Evolutionary conservation across 768 basidiomycete genomes (phyloP).

Genomic region (Tulasnella sp.): DNA sequence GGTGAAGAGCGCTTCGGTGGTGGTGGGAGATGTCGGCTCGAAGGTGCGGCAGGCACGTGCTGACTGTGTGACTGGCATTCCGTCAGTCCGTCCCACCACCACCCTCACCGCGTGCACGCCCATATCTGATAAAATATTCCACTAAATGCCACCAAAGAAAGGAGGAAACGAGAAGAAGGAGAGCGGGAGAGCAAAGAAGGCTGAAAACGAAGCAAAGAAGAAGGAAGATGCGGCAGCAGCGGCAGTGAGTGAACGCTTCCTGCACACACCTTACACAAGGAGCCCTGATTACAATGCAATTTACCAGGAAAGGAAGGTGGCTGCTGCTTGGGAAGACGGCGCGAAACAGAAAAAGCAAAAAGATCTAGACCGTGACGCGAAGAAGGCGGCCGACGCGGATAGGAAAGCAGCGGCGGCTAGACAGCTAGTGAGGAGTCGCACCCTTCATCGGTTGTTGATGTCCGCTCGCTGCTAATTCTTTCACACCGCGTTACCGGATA

Average conservation of each 20-base stretch:
- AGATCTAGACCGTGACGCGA: constrained; percentile 61
- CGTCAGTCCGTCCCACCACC: background rate
- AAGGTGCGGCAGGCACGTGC: background rate
- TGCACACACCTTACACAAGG: background rate
- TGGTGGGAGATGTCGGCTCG: constrained; percentile 3
- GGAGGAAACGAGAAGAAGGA: constrained; percentile 90
- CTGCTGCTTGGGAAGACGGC: constrained; percentile 53
- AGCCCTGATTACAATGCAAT: background rate
- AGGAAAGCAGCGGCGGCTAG: constrained; percentile 81
- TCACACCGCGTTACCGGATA: too few species aligned
- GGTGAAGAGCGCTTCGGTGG: background rate
- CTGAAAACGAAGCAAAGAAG: constrained; percentile 81
- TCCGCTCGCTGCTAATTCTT: too few species aligned
- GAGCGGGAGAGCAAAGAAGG: constrained; percentile 78
- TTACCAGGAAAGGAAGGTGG: constrained; percentile 60
- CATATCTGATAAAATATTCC: background rate
- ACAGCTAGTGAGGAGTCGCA: constrained; percentile 32
- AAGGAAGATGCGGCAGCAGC: constrained; percentile 46
- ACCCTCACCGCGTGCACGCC: background rate
- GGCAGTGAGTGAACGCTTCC: constrained; percentile 34
- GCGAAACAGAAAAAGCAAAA: constrained; percentile 55
- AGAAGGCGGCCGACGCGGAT: constrained; percentile 66
- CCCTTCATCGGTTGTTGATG: background rate
- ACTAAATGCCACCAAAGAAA: constrained; percentile 63
- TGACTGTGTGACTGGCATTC: background rate